Evolutionary conservation across 225 moss, liverwort and hornwort genomes (phyloP).

Genomic region (Pleurozium schreberi): DNA sequence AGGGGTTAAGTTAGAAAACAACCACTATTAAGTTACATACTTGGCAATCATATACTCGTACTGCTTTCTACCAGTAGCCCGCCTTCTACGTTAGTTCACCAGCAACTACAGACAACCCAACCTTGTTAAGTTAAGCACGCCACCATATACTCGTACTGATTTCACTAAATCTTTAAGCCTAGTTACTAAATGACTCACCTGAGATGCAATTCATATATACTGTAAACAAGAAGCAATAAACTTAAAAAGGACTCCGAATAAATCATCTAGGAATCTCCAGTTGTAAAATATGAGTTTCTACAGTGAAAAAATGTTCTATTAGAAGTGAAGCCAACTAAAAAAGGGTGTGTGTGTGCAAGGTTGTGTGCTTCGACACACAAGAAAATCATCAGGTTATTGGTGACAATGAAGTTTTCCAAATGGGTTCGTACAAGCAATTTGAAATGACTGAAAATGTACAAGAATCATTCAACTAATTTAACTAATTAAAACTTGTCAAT

Average conservation of each 20-base stretch:
- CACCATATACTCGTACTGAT: background rate
- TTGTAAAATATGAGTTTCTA: background rate
- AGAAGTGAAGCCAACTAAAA: background rate
- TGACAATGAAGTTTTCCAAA: background rate
- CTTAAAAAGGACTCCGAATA: background rate
- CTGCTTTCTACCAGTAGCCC: background rate
- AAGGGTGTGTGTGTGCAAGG: background rate
- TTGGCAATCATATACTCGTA: background rate
- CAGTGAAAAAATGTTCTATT: background rate
- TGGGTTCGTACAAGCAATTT: slow-evolving; percentile 1
- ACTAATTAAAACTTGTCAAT: background rate
- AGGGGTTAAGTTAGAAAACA: background rate
- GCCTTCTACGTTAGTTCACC: background rate
- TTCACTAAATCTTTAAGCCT: background rate
- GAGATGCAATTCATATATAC: background rate
- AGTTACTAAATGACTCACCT: background rate
- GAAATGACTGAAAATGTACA: slow-evolving; percentile 3
- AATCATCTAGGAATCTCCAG: background rate
- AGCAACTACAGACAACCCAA: background rate
- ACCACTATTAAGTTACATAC: background rate
- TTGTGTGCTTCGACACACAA: background rate
- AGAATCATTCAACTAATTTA: background rate
- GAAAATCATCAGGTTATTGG: background rate
- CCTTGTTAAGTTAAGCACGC: background rate
- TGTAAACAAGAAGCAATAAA: background rate